Percentiles rank a stretch among this genome's conserved stretches.
phyloP scores from a whole-genome alignment of 768 basidiomycete species.

The Amanita subjunquillea region DNA sequence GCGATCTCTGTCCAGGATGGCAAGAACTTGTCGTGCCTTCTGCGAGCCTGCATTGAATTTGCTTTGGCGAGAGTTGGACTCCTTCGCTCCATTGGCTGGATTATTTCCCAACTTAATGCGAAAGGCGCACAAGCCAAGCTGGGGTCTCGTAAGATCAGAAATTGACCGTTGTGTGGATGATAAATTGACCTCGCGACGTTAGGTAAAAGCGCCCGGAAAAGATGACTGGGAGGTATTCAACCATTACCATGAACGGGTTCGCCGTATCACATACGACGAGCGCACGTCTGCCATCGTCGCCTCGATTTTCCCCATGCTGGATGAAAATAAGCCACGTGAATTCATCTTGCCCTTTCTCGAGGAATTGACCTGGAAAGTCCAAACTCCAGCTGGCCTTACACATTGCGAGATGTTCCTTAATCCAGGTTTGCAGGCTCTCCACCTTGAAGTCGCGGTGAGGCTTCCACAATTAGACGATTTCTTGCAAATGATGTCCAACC shows the following conservation, averaged over 20 bases:
- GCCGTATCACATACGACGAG: constrained; percentile 62
- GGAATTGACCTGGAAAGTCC: constrained; percentile 64
- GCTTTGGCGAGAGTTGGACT: constrained; percentile 74
- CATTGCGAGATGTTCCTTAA: constrained; percentile 55
- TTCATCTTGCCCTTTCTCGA: constrained; percentile 63
- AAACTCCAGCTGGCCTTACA: constrained; percentile 55
- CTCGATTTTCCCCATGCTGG: constrained; percentile 57
- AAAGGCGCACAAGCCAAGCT: constrained; percentile 60
- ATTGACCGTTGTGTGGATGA: background rate
- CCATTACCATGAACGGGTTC: constrained; percentile 58
- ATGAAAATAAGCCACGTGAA: constrained; percentile 49
- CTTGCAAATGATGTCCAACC: constrained; percentile 53
- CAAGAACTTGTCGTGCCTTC: constrained; percentile 67
- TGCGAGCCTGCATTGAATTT: constrained; percentile 61
- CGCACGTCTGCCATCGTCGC: constrained; percentile 36
- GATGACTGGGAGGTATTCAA: constrained; percentile 64
- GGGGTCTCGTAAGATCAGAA: constrained; percentile 54
- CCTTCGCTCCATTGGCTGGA: constrained; percentile 59
- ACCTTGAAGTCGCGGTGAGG: constrained; percentile 51
- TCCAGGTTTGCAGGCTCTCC: constrained; percentile 48
- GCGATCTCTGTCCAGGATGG: constrained; percentile 58
- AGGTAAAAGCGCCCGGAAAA: constrained; percentile 52
- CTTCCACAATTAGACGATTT: constrained; percentile 52
- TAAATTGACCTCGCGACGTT: constrained; percentile 4
- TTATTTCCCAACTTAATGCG: constrained; percentile 64